Percentiles rank a stretch among this genome's conserved stretches.
These are phyloP conservation scores for Alternaria solani DNA, from an alignment of 2,329 filamentous ascomycete genomes.

Conservation along the genomic window DNA sequence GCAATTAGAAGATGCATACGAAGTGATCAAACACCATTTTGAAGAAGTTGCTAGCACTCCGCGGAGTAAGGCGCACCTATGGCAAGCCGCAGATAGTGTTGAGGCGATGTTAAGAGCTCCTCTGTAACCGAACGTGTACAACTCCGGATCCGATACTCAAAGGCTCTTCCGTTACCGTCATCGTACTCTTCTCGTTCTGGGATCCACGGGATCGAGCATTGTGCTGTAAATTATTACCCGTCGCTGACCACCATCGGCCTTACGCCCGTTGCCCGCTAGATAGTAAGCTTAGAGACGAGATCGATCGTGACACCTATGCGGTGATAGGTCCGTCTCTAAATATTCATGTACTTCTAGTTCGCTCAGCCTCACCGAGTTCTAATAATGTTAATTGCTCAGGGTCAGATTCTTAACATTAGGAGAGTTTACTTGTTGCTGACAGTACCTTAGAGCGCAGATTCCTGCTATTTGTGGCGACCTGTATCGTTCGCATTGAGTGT, in stretches of 20 bases:
- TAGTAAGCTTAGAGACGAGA: not conserved
- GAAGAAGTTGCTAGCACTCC: not conserved
- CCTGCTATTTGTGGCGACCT: not conserved
- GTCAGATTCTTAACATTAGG: not conserved
- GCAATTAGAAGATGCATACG: not conserved
- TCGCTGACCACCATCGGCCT: conserved; percentile 1
- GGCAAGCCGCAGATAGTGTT: not conserved
- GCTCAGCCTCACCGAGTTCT: not conserved
- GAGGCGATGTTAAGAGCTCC: not conserved
- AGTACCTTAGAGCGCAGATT: not conserved
- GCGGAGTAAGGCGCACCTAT: not conserved
- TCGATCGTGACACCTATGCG: not conserved
- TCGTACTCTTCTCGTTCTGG: not conserved
- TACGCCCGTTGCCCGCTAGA: not conserved
- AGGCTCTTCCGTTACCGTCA: not conserved
- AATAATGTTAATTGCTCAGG: not conserved
- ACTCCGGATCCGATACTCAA: not conserved
- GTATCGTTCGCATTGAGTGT: not conserved
- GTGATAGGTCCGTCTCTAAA: not conserved
- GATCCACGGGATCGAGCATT: not conserved
- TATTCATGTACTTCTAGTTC: not conserved
- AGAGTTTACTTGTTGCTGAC: not conserved
- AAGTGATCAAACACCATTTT: not conserved
- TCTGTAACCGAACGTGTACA: not conserved
- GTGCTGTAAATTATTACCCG: not conserved